phyloP scores from a whole-genome alignment of 202 grass and related monocot species.

The Bolboschoenoplectus hybrid region DNA sequence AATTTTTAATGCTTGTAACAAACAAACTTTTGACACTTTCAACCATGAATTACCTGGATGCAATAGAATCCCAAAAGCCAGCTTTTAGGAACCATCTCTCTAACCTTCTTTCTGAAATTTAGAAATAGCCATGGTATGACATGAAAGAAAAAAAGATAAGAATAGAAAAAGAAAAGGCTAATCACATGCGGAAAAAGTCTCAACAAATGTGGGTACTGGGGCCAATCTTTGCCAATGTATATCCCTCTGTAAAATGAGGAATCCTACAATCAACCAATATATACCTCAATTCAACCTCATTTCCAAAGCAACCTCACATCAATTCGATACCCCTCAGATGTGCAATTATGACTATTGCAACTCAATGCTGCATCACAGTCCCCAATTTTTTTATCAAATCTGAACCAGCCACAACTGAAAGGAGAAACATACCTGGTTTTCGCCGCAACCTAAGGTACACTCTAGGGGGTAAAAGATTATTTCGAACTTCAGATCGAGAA shows the following conservation, averaged over 20 bases:
- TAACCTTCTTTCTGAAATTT: slow-evolving; percentile 31
- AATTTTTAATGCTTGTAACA: not conserved
- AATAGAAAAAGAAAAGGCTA: not conserved
- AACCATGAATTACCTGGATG: slow-evolving; percentile 60
- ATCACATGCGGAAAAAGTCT: not conserved
- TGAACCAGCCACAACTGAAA: not conserved
- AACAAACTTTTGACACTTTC: not conserved
- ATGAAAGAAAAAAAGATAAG: not conserved
- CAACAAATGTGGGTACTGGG: not conserved
- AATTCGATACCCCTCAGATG: not conserved
- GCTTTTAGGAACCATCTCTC: slow-evolving; percentile 68
- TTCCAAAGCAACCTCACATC: not conserved
- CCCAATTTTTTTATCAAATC: not conserved
- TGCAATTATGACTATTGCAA: slow-evolving; percentile 23
- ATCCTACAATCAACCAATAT: slow-evolving; percentile 1
- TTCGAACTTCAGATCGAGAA: slow-evolving; percentile 12
- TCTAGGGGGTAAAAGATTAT: slow-evolving; percentile 31
- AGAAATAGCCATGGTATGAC: slow-evolving; percentile 24
- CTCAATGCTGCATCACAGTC: not conserved
- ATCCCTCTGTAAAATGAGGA: not conserved
- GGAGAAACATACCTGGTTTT: slow-evolving; percentile 34
- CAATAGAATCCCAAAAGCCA: slow-evolving; percentile 93
- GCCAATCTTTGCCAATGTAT: not conserved
- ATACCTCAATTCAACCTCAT: not conserved
- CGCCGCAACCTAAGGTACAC: slow-evolving; percentile 22